phyloP scores from a whole-genome alignment of 1,284 basidiomycete genomes.

The Phellinidium pouzarii region DNA sequence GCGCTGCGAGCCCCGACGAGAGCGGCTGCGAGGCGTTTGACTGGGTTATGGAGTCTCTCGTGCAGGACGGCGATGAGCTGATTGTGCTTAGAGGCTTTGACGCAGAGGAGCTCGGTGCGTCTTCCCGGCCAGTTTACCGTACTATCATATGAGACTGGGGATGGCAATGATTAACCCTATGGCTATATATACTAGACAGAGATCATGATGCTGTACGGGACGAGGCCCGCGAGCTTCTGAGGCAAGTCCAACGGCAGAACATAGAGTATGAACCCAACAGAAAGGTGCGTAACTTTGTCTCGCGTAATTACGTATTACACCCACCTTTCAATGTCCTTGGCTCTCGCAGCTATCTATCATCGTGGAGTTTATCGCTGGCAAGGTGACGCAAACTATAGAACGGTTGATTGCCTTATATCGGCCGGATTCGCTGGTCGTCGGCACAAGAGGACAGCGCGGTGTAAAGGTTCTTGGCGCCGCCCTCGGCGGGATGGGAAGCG shows the following conservation, averaged over 20 bases:
- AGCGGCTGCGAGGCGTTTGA: constrained; percentile 80
- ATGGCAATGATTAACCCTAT: not conserved
- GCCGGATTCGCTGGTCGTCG: constrained; percentile 91
- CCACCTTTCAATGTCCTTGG: not conserved
- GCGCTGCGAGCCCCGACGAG: constrained; percentile 86
- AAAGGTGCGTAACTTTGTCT: constrained; percentile 41
- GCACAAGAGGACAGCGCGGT: constrained; percentile 72
- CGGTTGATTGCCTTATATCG: constrained; percentile 92
- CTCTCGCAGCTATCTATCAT: constrained; percentile 73
- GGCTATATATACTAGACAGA: constrained; percentile 41
- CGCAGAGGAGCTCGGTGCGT: constrained; percentile 69
- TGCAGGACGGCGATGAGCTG: constrained; percentile 92
- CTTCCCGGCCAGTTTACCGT: not conserved
- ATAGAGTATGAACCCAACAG: constrained; percentile 74
- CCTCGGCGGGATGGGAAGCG: constrained; percentile 59
- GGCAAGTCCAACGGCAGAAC: constrained; percentile 76
- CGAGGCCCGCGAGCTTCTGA: constrained; percentile 81
- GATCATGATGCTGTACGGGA: constrained; percentile 82
- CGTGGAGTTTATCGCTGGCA: constrained; percentile 91
- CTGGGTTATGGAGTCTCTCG: constrained; percentile 81
- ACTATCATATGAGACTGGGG: too few species aligned
- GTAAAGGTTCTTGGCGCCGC: constrained; percentile 51
- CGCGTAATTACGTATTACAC: not conserved
- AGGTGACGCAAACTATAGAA: constrained; percentile 83
- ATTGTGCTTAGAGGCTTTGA: constrained; percentile 90